Percentiles rank a stretch among this genome's conserved stretches.
phyloP scores from a whole-genome alignment of 169 alveolate genomes.

The Perkinsus chesapeaki region DNA sequence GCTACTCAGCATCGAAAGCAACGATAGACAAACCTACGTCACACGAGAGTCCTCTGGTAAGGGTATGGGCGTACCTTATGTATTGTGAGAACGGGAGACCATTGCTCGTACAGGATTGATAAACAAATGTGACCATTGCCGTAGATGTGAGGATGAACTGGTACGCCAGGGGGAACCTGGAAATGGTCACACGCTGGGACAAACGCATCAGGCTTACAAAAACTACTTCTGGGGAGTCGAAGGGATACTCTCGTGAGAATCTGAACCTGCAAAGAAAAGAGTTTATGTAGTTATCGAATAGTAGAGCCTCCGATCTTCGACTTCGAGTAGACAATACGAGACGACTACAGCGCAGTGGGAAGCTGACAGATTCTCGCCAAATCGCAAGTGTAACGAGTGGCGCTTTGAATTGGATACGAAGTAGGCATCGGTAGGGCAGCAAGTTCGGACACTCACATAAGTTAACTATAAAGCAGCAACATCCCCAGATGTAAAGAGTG shows the following conservation, averaged over 20 bases:
- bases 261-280: too few relatives aligned
- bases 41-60: slow-evolving; percentile 17
- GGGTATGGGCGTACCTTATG: slow-evolving; percentile 21
- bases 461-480: too few relatives aligned
- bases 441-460: too few relatives aligned
- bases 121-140: slow-evolving; percentile 84
- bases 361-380: too few relatives aligned
- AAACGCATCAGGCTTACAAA: slow-evolving; percentile 51
- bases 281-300: too few relatives aligned
- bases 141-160: slow-evolving; percentile 81
- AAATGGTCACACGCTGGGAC: slow-evolving; percentile 4
- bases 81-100: slow-evolving; percentile 39
- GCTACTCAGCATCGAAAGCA: neutral
- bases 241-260: slow-evolving; percentile 32
- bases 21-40: neutral
- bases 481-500: too few relatives aligned
- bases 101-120: slow-evolving; percentile 58
- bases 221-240: slow-evolving; percentile 81
- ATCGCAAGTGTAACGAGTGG: too few relatives aligned
- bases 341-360: too few relatives aligned
- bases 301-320: too few relatives aligned
- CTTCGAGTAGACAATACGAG: too few relatives aligned
- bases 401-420: too few relatives aligned
- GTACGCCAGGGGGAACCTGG: slow-evolving; percentile 21
- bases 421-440: too few relatives aligned